Evolutionary conservation across 495 filamentous ascomycete genomes (phyloP).

Genomic region (Talaromyces trachyspermus): DNA sequence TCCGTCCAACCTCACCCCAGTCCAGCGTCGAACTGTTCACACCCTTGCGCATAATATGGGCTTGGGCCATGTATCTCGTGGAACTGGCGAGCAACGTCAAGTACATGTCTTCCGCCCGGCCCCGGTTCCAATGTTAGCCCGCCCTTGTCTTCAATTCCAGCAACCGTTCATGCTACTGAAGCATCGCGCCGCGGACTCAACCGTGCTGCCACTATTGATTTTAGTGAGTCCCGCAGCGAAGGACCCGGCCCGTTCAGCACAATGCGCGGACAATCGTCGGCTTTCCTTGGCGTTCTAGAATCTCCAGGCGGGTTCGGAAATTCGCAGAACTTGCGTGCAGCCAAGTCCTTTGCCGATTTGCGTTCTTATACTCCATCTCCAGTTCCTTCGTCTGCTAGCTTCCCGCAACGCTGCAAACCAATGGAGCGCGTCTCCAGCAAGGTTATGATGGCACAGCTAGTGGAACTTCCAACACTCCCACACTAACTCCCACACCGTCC

Average conservation of each 20-base stretch:
- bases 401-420: conserved; percentile 64
- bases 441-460: conserved; percentile 48
- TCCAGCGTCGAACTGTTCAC: conserved; percentile 83
- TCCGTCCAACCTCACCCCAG: conserved; percentile 67
- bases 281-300: conserved; percentile 75
- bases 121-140: conserved; percentile 59
- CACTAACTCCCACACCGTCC: conserved; percentile 67
- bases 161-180: conserved; percentile 60
- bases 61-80: conserved; percentile 80
- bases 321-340: conserved; percentile 75
- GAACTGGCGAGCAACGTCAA: conserved; percentile 75
- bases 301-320: conserved; percentile 65
- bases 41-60: conserved; percentile 93
- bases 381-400: conserved; percentile 79
- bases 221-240: conserved; percentile 76
- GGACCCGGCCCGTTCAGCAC: conserved; percentile 63
- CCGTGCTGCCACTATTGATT: conserved; percentile 96
- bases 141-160: conserved; percentile 47
- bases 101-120: conserved; percentile 76
- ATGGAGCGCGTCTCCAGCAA: conserved; percentile 56
- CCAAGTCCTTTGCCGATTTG: conserved; percentile 94
- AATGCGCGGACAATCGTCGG: conserved; percentile 65
- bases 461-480: conserved; percentile 62
- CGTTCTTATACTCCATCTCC: conserved; percentile 93
- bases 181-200: conserved; percentile 73